Evolutionary conservation across 768 basidiomycete genomes (phyloP), one percentile per base, ranked within the genome.

Genomic region (Gelatoporia subvermispora): DNA sequence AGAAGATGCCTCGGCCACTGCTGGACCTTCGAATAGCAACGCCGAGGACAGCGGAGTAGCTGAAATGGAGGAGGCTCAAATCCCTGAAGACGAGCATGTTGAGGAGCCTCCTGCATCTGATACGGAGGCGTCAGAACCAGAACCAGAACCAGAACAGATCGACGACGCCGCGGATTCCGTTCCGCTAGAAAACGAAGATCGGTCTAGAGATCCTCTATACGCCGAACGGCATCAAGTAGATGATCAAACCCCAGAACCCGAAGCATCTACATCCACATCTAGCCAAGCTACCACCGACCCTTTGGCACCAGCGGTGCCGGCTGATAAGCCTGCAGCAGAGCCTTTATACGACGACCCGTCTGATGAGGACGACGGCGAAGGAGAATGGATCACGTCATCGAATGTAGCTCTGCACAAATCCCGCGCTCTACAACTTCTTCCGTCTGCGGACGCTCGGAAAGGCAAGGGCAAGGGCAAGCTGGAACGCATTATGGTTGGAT

Each of bases 381-480:
- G 92, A 8, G 93, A 94, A 62, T 99, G 96, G 96, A 96, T 99
- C 65, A 99, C 93, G 13, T 93, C 91, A 0, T 71, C 77, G 44
- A 99, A 96, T 61, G 84, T 93, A 51, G 78, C 72, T 8, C 60
- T 86, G 23, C 88, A 97, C 72, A 93, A 95, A 68, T 92, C 93
- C 9, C 80, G 82, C 13, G 91, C 89, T 23, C 77, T 95, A 35
- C 81, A 93, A 20, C 75, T 96, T 34, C 75, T 95, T 24, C 88
- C 93, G 3, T 66, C 68, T n/a, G 68, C 62, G 16, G 56, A 57
- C 10, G 53, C 58, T 3, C 47, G 50, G 58, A 69, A 49, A 43
- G 52, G 52, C 31, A 60, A 54, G 52, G 54, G 39, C 70, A 71
- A 56, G 60, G 72, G 48, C 66, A 65, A 42, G 61, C 60, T 51